Conservation (phyloP, 129 eudicot genomes). For the Scalesia atractyloides region DNA sequence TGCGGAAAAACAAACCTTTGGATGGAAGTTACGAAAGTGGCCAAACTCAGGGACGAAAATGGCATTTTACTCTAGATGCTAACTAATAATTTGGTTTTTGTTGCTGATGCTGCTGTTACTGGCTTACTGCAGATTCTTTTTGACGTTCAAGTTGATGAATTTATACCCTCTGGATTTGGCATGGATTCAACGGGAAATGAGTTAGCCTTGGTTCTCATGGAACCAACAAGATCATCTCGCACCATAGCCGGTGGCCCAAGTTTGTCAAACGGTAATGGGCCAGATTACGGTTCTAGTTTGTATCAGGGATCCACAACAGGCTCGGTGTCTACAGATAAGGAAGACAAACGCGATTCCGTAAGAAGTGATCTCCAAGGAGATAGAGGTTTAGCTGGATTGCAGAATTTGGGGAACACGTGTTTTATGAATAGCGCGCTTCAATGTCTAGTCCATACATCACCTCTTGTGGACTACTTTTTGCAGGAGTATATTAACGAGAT, state of each 20-base stretch:
- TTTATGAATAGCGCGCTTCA: constrained; percentile 97
- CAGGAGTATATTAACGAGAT: constrained; percentile 85
- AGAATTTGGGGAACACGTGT: constrained; percentile 96
- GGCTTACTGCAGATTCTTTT: constrained; percentile 77
- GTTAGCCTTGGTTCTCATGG: constrained; percentile 81
- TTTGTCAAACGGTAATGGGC: constrained; percentile 71
- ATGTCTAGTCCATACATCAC: constrained; percentile 93
- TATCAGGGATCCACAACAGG: constrained; percentile 45
- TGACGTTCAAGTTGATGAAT: constrained; percentile 50
- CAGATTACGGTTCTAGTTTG: constrained; percentile 47
- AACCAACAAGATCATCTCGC: constrained; percentile 76
- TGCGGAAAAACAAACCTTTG: not conserved
- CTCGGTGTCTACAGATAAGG: constrained; percentile 49
- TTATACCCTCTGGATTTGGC: constrained; percentile 41
- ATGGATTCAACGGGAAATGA: constrained; percentile 88
- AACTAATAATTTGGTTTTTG: not conserved
- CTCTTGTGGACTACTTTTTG: constrained; percentile 79
- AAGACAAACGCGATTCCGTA: constrained; percentile 49
- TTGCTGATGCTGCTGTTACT: constrained; percentile 14
- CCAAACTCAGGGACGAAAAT: too few relatives aligned
- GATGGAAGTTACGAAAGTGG: too few relatives aligned
- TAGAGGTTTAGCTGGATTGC: constrained; percentile 89
- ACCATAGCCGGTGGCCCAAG: constrained; percentile 97
- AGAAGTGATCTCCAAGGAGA: constrained; percentile 50
- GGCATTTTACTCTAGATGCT: too few relatives aligned